A percentile compares a stretch with the other conserved stretches of the same genome.
Conservation (phyloP, 2,329 filamentous ascomycete species). For the Colletotrichum sp. region DNA sequence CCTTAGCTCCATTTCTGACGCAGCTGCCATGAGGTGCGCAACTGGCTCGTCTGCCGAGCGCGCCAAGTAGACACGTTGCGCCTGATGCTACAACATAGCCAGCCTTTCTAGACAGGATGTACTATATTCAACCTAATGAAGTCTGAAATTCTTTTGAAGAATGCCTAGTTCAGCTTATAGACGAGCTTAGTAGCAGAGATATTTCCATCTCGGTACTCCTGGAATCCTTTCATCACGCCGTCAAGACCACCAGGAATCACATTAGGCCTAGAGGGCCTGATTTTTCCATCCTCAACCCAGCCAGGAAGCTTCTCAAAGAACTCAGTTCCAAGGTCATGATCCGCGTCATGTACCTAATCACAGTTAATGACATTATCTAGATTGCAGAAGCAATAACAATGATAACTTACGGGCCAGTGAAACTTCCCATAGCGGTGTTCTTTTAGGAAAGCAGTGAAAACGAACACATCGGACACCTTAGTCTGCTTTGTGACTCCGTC, state of each 20-base stretch:
- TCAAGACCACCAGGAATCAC: constrained; percentile 34
- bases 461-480: constrained; percentile 43
- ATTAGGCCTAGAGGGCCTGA: constrained; percentile 31
- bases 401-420: constrained; percentile 38
- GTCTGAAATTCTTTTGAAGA: not conserved
- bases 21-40: not conserved
- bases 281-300: constrained; percentile 34
- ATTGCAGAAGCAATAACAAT: constrained; percentile 30
- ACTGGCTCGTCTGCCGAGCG: not conserved
- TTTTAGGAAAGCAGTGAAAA: constrained; percentile 46
- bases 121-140: not conserved
- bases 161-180: constrained; percentile 24
- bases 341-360: constrained; percentile 33
- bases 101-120: not conserved
- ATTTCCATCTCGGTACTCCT: constrained; percentile 40
- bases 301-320: constrained; percentile 39
- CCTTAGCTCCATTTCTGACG: not conserved
- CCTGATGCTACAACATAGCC: not conserved
- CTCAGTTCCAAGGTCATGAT: constrained; percentile 39
- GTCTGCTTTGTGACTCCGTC: constrained; percentile 35
- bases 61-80: not conserved
- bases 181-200: constrained; percentile 45
- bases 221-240: constrained; percentile 36
- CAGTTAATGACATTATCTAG: not conserved
- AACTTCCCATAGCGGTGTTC: constrained; percentile 39